Evolutionary conservation across 2,329 filamentous ascomycete genomes (phyloP).

Genomic region (Hymenoscyphus scutula): DNA sequence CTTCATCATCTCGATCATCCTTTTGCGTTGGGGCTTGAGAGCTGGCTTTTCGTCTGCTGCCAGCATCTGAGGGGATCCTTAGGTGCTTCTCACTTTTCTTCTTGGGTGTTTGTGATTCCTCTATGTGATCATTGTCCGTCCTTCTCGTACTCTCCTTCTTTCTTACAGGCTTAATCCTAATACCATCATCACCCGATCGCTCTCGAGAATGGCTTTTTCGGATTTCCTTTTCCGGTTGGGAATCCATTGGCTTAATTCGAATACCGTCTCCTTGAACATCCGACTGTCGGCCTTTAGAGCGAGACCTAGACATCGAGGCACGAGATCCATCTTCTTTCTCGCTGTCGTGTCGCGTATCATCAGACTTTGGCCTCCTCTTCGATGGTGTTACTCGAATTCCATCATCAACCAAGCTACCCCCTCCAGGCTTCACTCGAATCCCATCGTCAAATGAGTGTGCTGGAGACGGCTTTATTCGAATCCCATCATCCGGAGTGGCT

Average conservation of each 20-base stretch:
- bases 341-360: constrained; percentile 19
- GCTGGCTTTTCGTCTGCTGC: constrained; percentile 17
- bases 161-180: constrained; percentile 13
- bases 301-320: constrained; percentile 9
- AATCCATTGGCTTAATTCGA: constrained; percentile 28
- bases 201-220: constrained; percentile 22
- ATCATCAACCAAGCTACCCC: constrained; percentile 17
- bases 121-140: constrained; percentile 13
- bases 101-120: constrained; percentile 19
- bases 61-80: constrained; percentile 21
- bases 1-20: constrained; percentile 19
- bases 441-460: constrained; percentile 23
- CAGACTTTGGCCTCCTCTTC: background rate
- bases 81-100: constrained; percentile 28
- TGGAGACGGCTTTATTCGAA: constrained; percentile 41
- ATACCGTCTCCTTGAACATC: constrained; percentile 12
- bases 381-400: constrained; percentile 17
- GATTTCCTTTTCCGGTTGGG: constrained; percentile 22
- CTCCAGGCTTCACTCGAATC: constrained; percentile 16
- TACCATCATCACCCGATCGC: constrained; percentile 13
- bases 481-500: constrained; percentile 39
- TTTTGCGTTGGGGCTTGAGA: constrained; percentile 20
- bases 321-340: constrained; percentile 23
- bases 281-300: constrained; percentile 4
- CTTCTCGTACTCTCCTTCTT: constrained; percentile 23